phyloP scores from a whole-genome alignment of 495 filamentous ascomycete genomes.

The Aspergillus olivimuriae region DNA sequence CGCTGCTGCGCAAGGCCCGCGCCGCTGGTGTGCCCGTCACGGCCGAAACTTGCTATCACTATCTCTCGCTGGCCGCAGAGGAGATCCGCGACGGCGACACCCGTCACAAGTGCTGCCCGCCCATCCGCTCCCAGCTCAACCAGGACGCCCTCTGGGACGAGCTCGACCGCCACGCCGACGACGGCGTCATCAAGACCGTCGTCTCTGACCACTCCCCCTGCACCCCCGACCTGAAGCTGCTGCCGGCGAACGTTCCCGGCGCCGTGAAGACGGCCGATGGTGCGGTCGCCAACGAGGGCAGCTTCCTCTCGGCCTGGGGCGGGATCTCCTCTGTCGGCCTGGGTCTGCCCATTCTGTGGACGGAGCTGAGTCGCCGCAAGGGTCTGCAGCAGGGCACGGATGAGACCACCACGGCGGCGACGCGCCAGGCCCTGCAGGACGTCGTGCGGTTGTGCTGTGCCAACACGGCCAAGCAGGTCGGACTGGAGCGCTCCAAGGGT shows the following conservation, averaged over 20 bases:
- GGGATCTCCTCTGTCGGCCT: slow-evolving; percentile 92
- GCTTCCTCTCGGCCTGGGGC: slow-evolving; percentile 96
- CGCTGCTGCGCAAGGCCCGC: slow-evolving; percentile 74
- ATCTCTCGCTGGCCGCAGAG: slow-evolving; percentile 85
- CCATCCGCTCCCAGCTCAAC: slow-evolving; percentile 78
- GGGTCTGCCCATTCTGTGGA: slow-evolving; percentile 87
- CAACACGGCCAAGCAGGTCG: slow-evolving; percentile 89
- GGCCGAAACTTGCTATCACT: slow-evolving; percentile 98
- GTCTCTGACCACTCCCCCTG: slow-evolving; percentile 98
- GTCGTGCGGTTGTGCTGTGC: slow-evolving; percentile 77
- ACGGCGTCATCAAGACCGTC: slow-evolving; percentile 83
- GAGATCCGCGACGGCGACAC: slow-evolving; percentile 85
- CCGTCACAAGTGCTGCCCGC: slow-evolving; percentile 95
- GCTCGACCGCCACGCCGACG: slow-evolving; percentile 50
- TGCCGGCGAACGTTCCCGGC: slow-evolving; percentile 58
- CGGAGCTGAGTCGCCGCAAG: slow-evolving; percentile 58
- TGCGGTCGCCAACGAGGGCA: slow-evolving; percentile 41
- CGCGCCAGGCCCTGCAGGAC: slow-evolving; percentile 54
- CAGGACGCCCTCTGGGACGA: slow-evolving; percentile 88
- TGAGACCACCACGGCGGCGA: slow-evolving; percentile 33
- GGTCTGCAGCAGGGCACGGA: slow-evolving; percentile 33
- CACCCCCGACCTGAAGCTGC: slow-evolving; percentile 87
- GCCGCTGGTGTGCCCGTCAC: slow-evolving; percentile 81
- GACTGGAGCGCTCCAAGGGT: slow-evolving; percentile 76
- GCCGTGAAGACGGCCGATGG: slow-evolving; percentile 15